Percentiles rank a stretch among this genome's conserved stretches.
These are phyloP conservation scores for Prillingera fragicola DNA, from an alignment of 1,284 basidiomycete species.

Conservation along the genomic window DNA sequence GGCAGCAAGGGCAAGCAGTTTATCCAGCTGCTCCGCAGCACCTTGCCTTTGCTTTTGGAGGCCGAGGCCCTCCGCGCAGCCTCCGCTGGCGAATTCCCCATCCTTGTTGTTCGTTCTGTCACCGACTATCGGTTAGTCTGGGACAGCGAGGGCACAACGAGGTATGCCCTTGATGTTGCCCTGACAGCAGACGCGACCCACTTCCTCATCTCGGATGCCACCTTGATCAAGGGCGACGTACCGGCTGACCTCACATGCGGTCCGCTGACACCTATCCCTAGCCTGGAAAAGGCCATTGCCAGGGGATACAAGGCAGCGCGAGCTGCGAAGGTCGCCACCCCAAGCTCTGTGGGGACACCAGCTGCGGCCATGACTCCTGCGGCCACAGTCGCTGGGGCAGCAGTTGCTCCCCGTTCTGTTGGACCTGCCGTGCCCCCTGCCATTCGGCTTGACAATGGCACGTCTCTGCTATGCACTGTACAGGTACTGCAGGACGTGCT, in stretches of 20 bases:
- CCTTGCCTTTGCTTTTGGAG: conserved; percentile 32
- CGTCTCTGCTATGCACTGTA: conserved; percentile 8
- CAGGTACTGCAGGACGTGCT: conserved; percentile 16
- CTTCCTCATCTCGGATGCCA: conserved; percentile 30
- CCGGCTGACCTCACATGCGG: conserved; percentile 23
- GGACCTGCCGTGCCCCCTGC: conserved; percentile 6
- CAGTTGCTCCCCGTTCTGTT: background rate
- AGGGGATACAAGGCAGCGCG: conserved; percentile 20
- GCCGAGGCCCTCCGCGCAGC: conserved; percentile 14
- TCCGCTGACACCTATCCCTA: conserved; percentile 21
- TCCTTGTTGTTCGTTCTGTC: conserved; percentile 22
- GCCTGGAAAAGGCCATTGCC: conserved; percentile 12
- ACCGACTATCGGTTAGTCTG: conserved; percentile 29
- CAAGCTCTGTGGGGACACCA: background rate
- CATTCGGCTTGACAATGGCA: conserved; percentile 9
- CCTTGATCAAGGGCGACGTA: conserved; percentile 4
- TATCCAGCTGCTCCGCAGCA: conserved; percentile 28
- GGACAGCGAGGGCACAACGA: conserved; percentile 20
- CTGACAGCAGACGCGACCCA: conserved; percentile 9
- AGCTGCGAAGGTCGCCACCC: conserved; percentile 10
- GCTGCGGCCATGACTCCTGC: background rate
- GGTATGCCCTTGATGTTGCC: conserved; percentile 24
- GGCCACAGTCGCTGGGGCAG: background rate
- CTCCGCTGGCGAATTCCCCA: conserved; percentile 13
- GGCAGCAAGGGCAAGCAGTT: conserved; percentile 26